A percentile compares a stretch with the other conserved stretches of the same genome.
phyloP scores from a whole-genome alignment of 495 filamentous ascomycete genomes.

The Penicillium desertorum region DNA sequence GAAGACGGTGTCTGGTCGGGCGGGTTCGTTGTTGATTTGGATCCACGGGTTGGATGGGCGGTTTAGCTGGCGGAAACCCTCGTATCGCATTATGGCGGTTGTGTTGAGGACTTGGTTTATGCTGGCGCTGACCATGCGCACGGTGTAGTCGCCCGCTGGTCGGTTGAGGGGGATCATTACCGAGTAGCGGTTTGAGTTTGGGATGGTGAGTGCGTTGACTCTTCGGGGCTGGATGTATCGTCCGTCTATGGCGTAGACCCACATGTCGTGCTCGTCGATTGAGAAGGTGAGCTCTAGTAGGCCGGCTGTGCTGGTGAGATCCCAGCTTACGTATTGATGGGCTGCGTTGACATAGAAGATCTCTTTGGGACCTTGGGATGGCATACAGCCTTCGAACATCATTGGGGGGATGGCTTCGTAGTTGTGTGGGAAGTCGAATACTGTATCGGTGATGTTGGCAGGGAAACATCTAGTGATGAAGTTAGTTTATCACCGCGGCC shows the following conservation, averaged over 20 bases:
- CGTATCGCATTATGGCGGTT: slow-evolving; percentile 34
- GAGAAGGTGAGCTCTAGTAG: slow-evolving; percentile 31
- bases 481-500: neutral
- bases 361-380: slow-evolving; percentile 30
- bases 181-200: slow-evolving; percentile 39
- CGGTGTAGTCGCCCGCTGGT: slow-evolving; percentile 35
- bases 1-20: slow-evolving; percentile 37
- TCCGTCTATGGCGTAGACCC: slow-evolving; percentile 45
- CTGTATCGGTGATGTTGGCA: slow-evolving; percentile 13
- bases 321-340: slow-evolving; percentile 32
- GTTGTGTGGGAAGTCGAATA: slow-evolving; percentile 28
- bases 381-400: slow-evolving; percentile 35
- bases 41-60: slow-evolving; percentile 40
- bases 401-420: slow-evolving; percentile 22
- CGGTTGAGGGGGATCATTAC: slow-evolving; percentile 39
- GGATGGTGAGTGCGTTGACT: slow-evolving; percentile 36
- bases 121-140: slow-evolving; percentile 37
- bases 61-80: slow-evolving; percentile 13
- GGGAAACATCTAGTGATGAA: slow-evolving; percentile 23
- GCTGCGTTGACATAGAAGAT: slow-evolving; percentile 30
- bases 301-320: slow-evolving; percentile 33
- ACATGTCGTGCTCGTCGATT: slow-evolving; percentile 45
- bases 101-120: slow-evolving; percentile 39
- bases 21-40: slow-evolving; percentile 35
- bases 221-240: slow-evolving; percentile 36